These are phyloP conservation scores for Oryza meridionalis DNA, from an alignment of 176 grass and related monocot genomes.

Conservation along the genomic window DNA sequence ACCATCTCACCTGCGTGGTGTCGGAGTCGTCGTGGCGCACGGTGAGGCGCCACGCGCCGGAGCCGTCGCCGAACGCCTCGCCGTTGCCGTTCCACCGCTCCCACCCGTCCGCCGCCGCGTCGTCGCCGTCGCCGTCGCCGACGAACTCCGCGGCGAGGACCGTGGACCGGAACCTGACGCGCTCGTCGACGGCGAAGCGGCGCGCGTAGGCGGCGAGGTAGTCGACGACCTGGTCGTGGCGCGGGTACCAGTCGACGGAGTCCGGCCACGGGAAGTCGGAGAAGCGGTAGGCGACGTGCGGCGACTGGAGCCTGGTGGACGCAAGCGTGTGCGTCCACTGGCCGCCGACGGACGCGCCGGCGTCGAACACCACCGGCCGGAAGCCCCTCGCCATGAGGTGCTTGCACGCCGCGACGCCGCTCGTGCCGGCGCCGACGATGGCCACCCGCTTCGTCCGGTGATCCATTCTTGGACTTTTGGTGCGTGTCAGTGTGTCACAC, in stretches of 20 bases:
- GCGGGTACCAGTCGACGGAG: conserved; percentile 39
- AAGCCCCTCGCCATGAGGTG: conserved; percentile 62
- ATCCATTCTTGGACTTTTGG: not conserved
- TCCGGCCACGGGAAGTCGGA: conserved; percentile 87
- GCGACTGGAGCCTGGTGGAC: conserved; percentile 67
- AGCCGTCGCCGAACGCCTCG: conserved; percentile 60
- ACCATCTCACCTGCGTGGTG: not conserved
- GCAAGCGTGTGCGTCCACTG: conserved; percentile 64
- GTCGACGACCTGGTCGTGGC: conserved; percentile 54
- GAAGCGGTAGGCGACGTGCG: conserved; percentile 41
- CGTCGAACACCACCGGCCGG: conserved; percentile 69
- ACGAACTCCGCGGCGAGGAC: conserved; percentile 56
- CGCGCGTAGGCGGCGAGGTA: conserved; percentile 76
- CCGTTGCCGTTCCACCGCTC: conserved; percentile 69
- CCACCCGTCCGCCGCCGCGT: conserved; percentile 3
- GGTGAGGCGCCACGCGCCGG: conserved; percentile 39
- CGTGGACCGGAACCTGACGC: conserved; percentile 50
- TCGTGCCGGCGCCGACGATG: conserved; percentile 74
- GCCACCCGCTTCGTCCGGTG: conserved; percentile 59
- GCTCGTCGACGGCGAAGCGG: conserved; percentile 57
- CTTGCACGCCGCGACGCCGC: conserved; percentile 84
- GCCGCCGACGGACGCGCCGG: conserved; percentile 54
- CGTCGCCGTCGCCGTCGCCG: conserved; percentile 21
- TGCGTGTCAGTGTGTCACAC: too few species aligned
- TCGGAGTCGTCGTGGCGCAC: conserved; percentile 12